phyloP scores from a whole-genome alignment of 1,284 basidiomycete genomes.

The Athelia sp. region DNA sequence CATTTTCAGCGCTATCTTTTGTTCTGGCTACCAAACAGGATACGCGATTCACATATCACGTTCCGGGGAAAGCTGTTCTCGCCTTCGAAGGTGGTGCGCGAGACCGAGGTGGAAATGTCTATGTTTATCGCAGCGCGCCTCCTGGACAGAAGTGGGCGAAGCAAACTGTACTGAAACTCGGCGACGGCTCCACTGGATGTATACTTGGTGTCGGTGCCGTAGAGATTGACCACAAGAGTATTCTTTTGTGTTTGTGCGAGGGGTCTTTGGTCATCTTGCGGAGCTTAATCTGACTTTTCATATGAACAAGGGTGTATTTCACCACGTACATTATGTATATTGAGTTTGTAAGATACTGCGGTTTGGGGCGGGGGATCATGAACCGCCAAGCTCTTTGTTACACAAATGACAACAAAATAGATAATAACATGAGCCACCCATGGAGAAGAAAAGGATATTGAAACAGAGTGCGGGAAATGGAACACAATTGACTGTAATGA shows the following conservation, averaged over 20 bases:
- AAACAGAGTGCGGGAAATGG: neutral
- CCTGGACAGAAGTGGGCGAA: constrained; percentile 55
- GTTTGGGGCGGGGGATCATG: constrained; percentile 27
- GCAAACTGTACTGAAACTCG: constrained; percentile 75
- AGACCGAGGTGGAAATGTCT: constrained; percentile 73
- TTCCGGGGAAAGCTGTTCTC: constrained; percentile 49
- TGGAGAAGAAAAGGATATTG: constrained; percentile 27
- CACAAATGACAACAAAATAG: constrained; percentile 21
- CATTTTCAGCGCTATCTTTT: constrained; percentile 87
- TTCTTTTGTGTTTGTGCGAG: constrained; percentile 77
- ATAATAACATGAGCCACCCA: constrained; percentile 8
- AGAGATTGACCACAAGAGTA: constrained; percentile 23
- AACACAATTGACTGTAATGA: constrained; percentile 4
- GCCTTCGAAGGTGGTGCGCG: constrained; percentile 76
- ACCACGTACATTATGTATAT: constrained; percentile 8
- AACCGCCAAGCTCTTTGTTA: constrained; percentile 28
- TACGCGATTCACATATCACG: constrained; percentile 77
- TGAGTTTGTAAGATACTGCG: constrained; percentile 32
- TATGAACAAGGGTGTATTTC: too few relatives aligned
- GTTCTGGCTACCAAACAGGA: constrained; percentile 93
- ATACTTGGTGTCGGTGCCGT: constrained; percentile 74
- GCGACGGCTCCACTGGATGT: constrained; percentile 62
- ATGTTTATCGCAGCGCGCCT: constrained; percentile 67
- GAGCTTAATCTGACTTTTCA: too few relatives aligned
- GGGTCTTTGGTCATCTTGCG: constrained; percentile 54